Percentiles rank a stretch among this genome's conserved stretches.
Conservation (phyloP, 306 rosid species). For the Vigna reflexopilosa region DNA sequence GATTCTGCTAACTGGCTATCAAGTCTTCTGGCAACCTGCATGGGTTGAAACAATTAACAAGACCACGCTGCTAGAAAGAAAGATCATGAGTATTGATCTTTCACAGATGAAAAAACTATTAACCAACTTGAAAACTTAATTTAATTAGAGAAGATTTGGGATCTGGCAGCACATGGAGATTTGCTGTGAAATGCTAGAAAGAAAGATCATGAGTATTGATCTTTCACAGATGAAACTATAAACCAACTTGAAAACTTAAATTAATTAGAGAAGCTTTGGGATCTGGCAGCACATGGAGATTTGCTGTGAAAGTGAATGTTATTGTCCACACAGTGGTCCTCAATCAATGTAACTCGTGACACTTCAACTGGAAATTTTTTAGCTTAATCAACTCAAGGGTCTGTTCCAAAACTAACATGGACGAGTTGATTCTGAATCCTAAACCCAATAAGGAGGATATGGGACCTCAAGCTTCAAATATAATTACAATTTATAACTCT, state of each 20-base stretch:
- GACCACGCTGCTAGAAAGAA: not conserved
- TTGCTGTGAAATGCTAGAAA: not conserved
- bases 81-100: slow-evolving; percentile 18
- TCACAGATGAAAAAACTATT: slow-evolving; percentile 19
- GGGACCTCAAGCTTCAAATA: slow-evolving; percentile 3
- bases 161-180: slow-evolving; percentile 9
- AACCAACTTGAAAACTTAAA: slow-evolving; percentile 18
- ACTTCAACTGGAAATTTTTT: not conserved
- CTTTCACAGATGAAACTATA: slow-evolving; percentile 29
- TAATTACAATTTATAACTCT: slow-evolving; percentile 6
- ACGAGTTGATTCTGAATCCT: slow-evolving; percentile 5
- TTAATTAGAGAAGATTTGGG: not conserved
- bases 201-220: slow-evolving; percentile 1
- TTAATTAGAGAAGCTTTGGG: slow-evolving; percentile 2
- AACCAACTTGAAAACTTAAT: slow-evolving; percentile 17
- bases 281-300: slow-evolving; percentile 11
- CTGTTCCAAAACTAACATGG: not conserved
- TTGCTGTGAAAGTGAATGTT: not conserved
- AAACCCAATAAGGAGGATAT: not conserved
- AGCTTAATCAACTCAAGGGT: slow-evolving; percentile 4
- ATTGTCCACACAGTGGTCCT: not conserved
- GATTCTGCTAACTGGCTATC: slow-evolving; percentile 84
- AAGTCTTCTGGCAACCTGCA: slow-evolving; percentile 81
- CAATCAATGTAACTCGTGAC: not conserved
- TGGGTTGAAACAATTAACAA: slow-evolving; percentile 29